Conservation (phyloP, 2,329 filamentous ascomycete species). For the Fusarium tricinctum region DNA sequence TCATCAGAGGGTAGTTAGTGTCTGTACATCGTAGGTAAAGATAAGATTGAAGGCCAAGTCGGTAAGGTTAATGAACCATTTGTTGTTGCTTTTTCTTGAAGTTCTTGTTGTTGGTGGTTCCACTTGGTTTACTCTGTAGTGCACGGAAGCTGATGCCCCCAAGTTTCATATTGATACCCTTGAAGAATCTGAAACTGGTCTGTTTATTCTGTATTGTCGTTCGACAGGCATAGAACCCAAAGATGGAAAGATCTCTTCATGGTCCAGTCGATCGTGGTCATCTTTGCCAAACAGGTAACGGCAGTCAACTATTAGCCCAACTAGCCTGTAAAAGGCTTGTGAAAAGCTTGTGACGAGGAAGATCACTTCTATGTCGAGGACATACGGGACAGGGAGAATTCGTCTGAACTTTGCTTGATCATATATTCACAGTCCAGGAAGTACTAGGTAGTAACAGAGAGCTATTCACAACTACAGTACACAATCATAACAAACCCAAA, state of each 20-base stretch:
- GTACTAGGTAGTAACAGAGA: no score
- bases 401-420: slow-evolving; percentile 13
- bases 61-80: not conserved
- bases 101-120: slow-evolving; percentile 6
- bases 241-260: slow-evolving; percentile 27
- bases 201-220: slow-evolving; percentile 2
- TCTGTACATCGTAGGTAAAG: not conserved
- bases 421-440: no score
- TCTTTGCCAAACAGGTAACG: not conserved
- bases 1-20: not conserved
- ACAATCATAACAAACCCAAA: not conserved
- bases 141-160: no score
- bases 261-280: slow-evolving; percentile 13
- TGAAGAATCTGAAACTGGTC: slow-evolving; percentile 44
- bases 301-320: not conserved
- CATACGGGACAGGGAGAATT: slow-evolving; percentile 2
- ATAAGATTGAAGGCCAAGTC: not conserved
- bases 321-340: slow-evolving; percentile 18
- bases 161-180: slow-evolving; percentile 8
- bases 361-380: slow-evolving; percentile 27
- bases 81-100: slow-evolving; percentile 26
- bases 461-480: no score
- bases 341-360: slow-evolving; percentile 4
- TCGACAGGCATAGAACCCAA: slow-evolving; percentile 24
- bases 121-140: not conserved